Evolutionary conservation across 1,284 basidiomycete species (phyloP).

Genomic region (Cutaneotrichosporon dermatis): DNA sequence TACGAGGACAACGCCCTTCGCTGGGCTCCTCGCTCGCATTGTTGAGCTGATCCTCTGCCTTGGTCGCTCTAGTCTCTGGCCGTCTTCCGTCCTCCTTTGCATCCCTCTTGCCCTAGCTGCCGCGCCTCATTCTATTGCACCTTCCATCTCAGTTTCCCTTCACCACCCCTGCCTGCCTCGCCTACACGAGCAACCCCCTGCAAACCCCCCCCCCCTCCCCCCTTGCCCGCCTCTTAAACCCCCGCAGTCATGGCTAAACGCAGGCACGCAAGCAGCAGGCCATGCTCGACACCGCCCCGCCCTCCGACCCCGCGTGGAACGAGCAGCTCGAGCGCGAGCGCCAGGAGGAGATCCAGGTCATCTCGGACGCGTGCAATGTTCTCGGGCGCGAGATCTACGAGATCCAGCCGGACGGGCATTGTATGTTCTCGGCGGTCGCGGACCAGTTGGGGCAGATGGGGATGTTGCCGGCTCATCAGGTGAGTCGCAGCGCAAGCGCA

Average conservation of each 20-base stretch:
- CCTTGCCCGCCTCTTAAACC: no score
- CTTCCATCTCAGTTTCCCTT: neutral
- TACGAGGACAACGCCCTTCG: no score
- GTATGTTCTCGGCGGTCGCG: constrained; percentile 86
- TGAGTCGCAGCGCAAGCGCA: constrained; percentile 3
- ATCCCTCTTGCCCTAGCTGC: no score
- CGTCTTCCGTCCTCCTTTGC: no score
- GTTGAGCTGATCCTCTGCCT: no score
- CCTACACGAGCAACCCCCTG: no score
- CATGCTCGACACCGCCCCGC: constrained; percentile 59
- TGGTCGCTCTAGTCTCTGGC: no score
- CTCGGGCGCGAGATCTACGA: constrained; percentile 66
- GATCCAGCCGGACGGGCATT: constrained; percentile 93
- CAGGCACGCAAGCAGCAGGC: constrained; percentile 73
- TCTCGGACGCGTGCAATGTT: constrained; percentile 63
- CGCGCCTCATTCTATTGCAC: no score
- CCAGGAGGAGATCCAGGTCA: constrained; percentile 66
- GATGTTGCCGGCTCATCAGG: constrained; percentile 33
- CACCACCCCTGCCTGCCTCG: no score
- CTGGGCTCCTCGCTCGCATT: no score
- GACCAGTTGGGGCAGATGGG: constrained; percentile 58
- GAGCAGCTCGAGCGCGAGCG: constrained; percentile 65
- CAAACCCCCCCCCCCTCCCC: neutral
- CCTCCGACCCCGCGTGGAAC: constrained; percentile 60
- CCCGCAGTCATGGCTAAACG: neutral